These are phyloP conservation scores for Theileria equi DNA, from an alignment of 169 alveolate species.

Conservation along the genomic window DNA sequence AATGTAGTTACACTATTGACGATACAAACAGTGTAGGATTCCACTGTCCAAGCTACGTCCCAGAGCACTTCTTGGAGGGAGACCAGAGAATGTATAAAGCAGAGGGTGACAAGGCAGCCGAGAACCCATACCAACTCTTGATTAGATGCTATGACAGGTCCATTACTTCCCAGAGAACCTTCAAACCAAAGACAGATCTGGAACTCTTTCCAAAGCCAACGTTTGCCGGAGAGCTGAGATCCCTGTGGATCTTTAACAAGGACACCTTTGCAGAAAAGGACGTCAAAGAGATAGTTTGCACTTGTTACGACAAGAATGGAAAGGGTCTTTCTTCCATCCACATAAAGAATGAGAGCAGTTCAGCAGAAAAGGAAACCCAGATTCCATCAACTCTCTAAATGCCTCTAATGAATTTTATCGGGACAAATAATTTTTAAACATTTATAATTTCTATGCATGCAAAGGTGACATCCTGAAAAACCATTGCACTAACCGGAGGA, in stretches of 20 bases:
- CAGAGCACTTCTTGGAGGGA: conserved; percentile 41
- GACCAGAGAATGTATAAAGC: conserved; percentile 29
- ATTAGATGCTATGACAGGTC: conserved; percentile 28
- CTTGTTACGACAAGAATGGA: conserved; percentile 9
- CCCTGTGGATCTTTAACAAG: conserved; percentile 40
- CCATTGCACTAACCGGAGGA: too few species aligned
- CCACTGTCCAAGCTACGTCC: conserved; percentile 40
- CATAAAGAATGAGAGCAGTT: too few species aligned
- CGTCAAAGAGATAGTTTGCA: neutral
- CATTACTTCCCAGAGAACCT: neutral
- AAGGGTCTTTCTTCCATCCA: too few species aligned
- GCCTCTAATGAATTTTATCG: too few species aligned
- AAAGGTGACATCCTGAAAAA: too few species aligned
- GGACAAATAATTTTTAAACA: too few species aligned
- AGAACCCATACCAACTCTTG: conserved; percentile 37
- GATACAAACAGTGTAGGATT: conserved; percentile 6
- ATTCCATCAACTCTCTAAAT: too few species aligned
- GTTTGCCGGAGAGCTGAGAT: conserved; percentile 30
- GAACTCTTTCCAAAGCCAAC: neutral
- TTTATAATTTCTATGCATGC: too few species aligned
- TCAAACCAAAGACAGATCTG: neutral
- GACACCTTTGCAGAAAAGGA: conserved; percentile 6
- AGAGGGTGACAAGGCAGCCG: neutral
- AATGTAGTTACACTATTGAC: conserved; percentile 13
- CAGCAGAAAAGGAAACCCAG: too few species aligned